phyloP scores from a whole-genome alignment of 129 eudicot species.

The Tagetes patula region DNA sequence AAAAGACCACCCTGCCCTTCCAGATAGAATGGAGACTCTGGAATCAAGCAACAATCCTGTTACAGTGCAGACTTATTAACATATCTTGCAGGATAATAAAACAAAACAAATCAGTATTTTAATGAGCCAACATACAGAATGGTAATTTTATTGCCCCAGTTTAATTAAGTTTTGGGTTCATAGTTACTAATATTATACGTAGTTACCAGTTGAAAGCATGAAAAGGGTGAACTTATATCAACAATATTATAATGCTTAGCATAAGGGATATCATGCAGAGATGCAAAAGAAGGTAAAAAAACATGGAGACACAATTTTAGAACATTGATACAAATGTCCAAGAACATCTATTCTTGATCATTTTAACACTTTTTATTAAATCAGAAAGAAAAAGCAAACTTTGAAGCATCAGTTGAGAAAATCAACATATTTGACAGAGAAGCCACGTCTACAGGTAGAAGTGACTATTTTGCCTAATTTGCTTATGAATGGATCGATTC shows the following conservation, averaged over 20 bases:
- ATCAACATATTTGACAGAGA: not conserved
- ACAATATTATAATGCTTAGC: not conserved
- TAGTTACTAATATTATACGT: constrained; percentile 2
- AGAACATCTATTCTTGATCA: not conserved
- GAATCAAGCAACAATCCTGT: constrained; percentile 97
- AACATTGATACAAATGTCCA: no score
- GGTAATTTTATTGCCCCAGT: not conserved
- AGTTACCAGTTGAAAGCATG: not conserved
- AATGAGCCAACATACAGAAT: constrained; percentile 5
- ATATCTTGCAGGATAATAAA: constrained; percentile 20
- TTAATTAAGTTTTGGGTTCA: not conserved
- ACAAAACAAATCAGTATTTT: constrained; percentile 14
- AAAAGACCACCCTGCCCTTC: constrained; percentile 87
- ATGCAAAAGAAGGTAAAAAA: no score
- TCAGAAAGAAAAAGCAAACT: not conserved
- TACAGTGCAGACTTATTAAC: constrained; percentile 36
- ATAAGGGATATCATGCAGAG: not conserved
- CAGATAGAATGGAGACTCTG: constrained; percentile 85
- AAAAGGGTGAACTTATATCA: not conserved
- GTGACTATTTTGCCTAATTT: not conserved
- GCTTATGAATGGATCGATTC: not conserved
- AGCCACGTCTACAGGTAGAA: no score
- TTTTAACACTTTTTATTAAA: not conserved
- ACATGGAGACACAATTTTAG: no score
- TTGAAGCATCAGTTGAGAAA: not conserved